Percentiles rank a stretch among this genome's conserved stretches.
Evolutionary conservation across 495 filamentous ascomycete species (phyloP).

Genomic region (Penicillium silybi): DNA sequence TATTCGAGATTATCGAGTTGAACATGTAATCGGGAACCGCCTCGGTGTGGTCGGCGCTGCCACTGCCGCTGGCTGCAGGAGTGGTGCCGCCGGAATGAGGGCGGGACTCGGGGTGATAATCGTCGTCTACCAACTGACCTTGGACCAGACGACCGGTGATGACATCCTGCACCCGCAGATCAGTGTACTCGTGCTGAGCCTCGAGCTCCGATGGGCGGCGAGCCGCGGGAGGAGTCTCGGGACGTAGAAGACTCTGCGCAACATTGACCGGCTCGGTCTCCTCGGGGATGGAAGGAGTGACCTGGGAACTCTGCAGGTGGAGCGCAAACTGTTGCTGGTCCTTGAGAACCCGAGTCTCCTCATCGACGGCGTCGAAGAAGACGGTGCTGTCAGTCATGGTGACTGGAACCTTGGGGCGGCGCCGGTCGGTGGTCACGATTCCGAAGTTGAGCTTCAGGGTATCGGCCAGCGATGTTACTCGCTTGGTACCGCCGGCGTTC

Average conservation of each 20-base stretch:
- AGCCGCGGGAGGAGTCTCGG: constrained; percentile 35
- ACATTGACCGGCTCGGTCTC: constrained; percentile 10
- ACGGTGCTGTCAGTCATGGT: constrained; percentile 66
- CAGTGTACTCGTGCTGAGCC: constrained; percentile 66
- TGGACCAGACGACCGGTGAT: constrained; percentile 91
- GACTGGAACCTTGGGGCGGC: constrained; percentile 50
- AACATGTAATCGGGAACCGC: constrained; percentile 58
- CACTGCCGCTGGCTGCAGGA: constrained; percentile 21
- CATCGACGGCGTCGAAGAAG: constrained; percentile 46
- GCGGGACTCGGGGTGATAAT: constrained; percentile 78
- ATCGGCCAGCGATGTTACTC: constrained; percentile 95
- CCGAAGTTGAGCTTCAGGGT: constrained; percentile 96
- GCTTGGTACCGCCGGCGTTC: constrained; percentile 94
- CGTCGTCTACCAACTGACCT: constrained; percentile 93
- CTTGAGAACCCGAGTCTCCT: constrained; percentile 23
- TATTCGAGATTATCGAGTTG: constrained; percentile 60
- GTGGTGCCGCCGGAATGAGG: constrained; percentile 52
- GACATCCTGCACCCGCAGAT: constrained; percentile 83
- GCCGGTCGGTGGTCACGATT: constrained; percentile 90
- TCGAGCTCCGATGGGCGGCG: constrained; percentile 46
- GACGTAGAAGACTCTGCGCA: constrained; percentile 19
- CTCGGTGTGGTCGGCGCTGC: constrained; percentile 39
- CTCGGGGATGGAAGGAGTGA: constrained; percentile 16
- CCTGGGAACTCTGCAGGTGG: constrained; percentile 21
- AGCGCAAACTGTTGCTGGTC: constrained; percentile 32